Evolutionary conservation across 176 grass and related monocot genomes (phyloP), one percentile per base, ranked within the genome.

Genomic region (Carex pumila): DNA sequence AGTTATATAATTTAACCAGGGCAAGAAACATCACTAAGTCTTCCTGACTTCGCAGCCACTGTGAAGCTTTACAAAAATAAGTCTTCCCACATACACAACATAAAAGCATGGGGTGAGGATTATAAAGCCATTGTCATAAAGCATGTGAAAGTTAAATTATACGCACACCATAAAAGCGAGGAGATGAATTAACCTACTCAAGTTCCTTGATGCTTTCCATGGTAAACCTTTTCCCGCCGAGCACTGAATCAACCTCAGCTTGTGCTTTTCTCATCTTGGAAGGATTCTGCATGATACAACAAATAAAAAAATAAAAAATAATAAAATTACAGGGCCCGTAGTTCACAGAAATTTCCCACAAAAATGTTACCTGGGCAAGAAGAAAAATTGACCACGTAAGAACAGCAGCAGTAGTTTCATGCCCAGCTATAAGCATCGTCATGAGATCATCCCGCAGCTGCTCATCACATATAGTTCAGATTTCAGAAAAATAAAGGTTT

Each of bases 401-500:
- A 84, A 98, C 95, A 89, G 92, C 95, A 34, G 95, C 95, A 77
- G 95, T 95, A 90, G 95, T 95, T 91, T 98, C 95, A 89, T 98
- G 95, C 84, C 95, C 95, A 65, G 95, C 95, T 84, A 98, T 94
- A 86, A 98, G 95, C 95, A 98, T 98, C 5, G 95, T 98, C 95
- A 98, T 95, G 71, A 98, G 92, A 88, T 98, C 95, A 88, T 98
- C 92, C 57, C 95, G 91, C 64, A 98, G 91, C 92, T 98, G 81
- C 86, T 75, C 70, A 54, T 74, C 72, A 55, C 72, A 83, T 25
- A 6, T 66, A 32, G 17, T 76, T 31, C 12, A 9, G 88, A 81
- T 29, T 75, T 86, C 30, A 66, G 57, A 12, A 25, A 7, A 53
- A 50, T 12, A 45, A 50, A 10, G 47, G 64, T 31, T 80, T 31